These are phyloP conservation scores for Penicillium glabrum DNA, from an alignment of 2,329 filamentous ascomycete species.

Conservation along the genomic window DNA sequence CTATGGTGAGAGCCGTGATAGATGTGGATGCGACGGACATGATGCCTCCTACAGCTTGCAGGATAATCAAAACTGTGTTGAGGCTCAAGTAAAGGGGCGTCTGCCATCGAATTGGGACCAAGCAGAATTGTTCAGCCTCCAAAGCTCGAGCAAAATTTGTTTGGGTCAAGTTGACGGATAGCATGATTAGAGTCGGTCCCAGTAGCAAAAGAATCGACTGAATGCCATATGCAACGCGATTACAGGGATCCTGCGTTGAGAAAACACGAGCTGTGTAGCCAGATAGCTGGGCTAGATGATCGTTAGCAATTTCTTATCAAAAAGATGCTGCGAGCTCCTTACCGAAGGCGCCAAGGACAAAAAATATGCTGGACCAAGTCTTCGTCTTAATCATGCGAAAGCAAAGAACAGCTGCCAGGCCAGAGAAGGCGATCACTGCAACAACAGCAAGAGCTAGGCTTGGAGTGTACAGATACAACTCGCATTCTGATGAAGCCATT, in stretches of 20 bases:
- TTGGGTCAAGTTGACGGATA: slow-evolving; percentile 9
- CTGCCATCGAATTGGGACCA: background rate
- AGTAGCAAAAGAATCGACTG: slow-evolving; percentile 10
- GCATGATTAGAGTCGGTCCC: slow-evolving; percentile 12
- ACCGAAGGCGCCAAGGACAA: slow-evolving; percentile 4
- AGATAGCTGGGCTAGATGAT: background rate
- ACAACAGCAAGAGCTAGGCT: slow-evolving; percentile 4
- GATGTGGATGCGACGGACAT: slow-evolving; percentile 1
- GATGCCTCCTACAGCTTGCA: slow-evolving; percentile 2
- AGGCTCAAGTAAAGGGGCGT: background rate
- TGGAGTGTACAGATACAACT: slow-evolving; percentile 7
- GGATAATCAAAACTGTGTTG: background rate
- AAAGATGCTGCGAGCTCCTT: background rate
- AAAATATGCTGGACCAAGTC: slow-evolving; percentile 6
- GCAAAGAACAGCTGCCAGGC: background rate
- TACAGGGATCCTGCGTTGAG: slow-evolving; percentile 1
- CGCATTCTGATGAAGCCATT: slow-evolving; percentile 3
- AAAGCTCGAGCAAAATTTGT: slow-evolving; percentile 1
- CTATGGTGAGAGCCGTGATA: background rate
- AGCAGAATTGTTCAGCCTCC: background rate
- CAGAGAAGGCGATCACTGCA: slow-evolving; percentile 4
- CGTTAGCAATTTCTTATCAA: background rate
- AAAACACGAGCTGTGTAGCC: slow-evolving; percentile 8
- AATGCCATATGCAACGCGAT: slow-evolving; percentile 1
- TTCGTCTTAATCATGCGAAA: slow-evolving; percentile 1